Evolutionary conservation across 2,329 filamentous ascomycete species (phyloP), one percentile per base, ranked within the genome.

Genomic region (Fusarium sp.): DNA sequence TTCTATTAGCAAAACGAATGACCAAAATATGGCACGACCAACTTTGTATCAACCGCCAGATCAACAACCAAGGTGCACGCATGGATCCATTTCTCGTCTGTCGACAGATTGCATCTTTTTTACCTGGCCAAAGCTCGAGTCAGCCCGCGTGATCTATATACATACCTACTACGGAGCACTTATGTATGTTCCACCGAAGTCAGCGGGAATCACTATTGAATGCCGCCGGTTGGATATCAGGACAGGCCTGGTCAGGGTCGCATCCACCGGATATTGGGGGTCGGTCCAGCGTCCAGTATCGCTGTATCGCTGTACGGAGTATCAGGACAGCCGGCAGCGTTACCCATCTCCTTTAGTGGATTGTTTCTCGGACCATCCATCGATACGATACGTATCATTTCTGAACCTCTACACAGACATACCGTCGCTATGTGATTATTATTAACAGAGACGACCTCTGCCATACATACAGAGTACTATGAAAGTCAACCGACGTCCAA

Each of bases 11-110:
- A 41, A 63, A 43, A 54, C 5, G 19, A 20, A 40, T 55, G 59
- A 67, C 64, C 28, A 28, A 55, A 49, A 54, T 26, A 68, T 65
- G 64, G 61, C 43, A 53, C 41, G 64, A 68, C 53, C 32, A 39
- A 20, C 24, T 47, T 30, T 33, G 37, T 47, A 35, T 43, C 60
- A 50, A 37, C 32, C 40, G 32, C 48, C 28, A 41, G 30, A 35
- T 53, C 57, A 50, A 64, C 35, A 24, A 24, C 24, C 24, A 47
- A 45, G 47, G 30, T 20, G 51, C 46, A 51, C 41, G 40, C 32
- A 44, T 50, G 45, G 51, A 54, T 35, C 45, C 33, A 40, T 20
- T 19, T 30, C 28, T 11, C 28, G 10, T 30, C 28, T 30, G 28
- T 30, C 10, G 26, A 26, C 26, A 9, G 9, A 26, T 26, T 8